Percentiles rank a stretch among this genome's conserved stretches.
Evolutionary conservation across 1,284 basidiomycete species (phyloP).

Genomic region (Grifola frondosa): DNA sequence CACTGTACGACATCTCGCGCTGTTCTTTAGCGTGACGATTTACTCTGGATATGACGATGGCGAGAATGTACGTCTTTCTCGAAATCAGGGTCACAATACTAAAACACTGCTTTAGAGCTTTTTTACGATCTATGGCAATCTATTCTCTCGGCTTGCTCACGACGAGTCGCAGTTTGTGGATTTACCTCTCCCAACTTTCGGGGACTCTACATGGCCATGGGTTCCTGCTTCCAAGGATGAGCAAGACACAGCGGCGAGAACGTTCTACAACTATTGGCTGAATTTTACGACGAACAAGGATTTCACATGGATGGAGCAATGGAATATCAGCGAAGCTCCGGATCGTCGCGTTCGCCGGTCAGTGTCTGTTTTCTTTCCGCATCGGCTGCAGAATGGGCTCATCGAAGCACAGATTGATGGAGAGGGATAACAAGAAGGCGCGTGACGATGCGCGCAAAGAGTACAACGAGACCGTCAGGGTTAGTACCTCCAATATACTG

Average conservation of each 20-base stretch:
- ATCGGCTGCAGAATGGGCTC: background rate
- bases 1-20: slow-evolving; percentile 77
- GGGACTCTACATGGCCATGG: slow-evolving; percentile 78
- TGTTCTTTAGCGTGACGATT: slow-evolving; percentile 81
- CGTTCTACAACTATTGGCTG: slow-evolving; percentile 87
- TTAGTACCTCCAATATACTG: slow-evolving; percentile 38
- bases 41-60: slow-evolving; percentile 75
- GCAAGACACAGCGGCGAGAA: slow-evolving; percentile 49
- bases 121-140: slow-evolving; percentile 86
- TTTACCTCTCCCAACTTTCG: slow-evolving; percentile 78
- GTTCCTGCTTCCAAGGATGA: slow-evolving; percentile 43
- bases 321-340: slow-evolving; percentile 83
- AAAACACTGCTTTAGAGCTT: slow-evolving; percentile 62
- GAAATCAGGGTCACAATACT: background rate
- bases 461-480: slow-evolving; percentile 90
- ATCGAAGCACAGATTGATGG: slow-evolving; percentile 68
- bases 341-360: slow-evolving; percentile 82
- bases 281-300: slow-evolving; percentile 89
- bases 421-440: slow-evolving; percentile 93
- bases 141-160: slow-evolving; percentile 82
- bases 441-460: slow-evolving; percentile 87
- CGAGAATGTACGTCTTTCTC: slow-evolving; percentile 53
- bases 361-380: slow-evolving; percentile 10
- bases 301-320: slow-evolving; percentile 88
- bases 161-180: slow-evolving; percentile 74